Percentiles rank a stretch among this genome's conserved stretches.
Evolutionary conservation across 2,329 filamentous ascomycete genomes (phyloP).

Genomic region (Hymenoscyphus salicellus): DNA sequence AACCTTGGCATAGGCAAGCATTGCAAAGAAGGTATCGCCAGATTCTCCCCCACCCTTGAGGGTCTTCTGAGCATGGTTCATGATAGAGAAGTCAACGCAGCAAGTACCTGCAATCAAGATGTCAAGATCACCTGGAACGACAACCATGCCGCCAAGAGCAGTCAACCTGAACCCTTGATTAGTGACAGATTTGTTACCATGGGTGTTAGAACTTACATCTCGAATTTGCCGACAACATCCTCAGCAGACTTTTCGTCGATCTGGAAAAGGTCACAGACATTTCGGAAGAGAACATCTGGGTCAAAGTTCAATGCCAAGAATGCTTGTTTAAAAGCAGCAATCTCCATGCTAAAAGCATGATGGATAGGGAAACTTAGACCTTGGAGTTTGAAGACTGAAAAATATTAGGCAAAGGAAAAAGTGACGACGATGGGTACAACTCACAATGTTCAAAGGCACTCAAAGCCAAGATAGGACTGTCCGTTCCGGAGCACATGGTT

Average conservation of each 20-base stretch:
- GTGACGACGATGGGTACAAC: conserved; percentile 8
- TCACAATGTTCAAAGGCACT: conserved; percentile 51
- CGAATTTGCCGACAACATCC: conserved; percentile 5
- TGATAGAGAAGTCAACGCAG: conserved; percentile 69
- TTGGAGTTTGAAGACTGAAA: background rate
- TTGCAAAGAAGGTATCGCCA: conserved; percentile 59
- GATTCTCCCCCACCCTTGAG: conserved; percentile 60
- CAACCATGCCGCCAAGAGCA: conserved; percentile 58
- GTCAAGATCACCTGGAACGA: conserved; percentile 58
- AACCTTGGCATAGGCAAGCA: conserved; percentile 54
- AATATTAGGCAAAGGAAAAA: background rate
- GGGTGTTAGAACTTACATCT: conserved; percentile 46
- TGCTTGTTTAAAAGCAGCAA: conserved; percentile 60
- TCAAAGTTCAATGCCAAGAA: conserved; percentile 61
- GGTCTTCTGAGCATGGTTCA: conserved; percentile 57
- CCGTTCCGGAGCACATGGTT: conserved; percentile 77
- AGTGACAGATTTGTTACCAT: conserved; percentile 1
- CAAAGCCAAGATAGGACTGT: conserved; percentile 67
- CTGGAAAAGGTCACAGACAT: conserved; percentile 53
- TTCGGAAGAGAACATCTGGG: conserved; percentile 52
- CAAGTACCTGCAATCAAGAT: conserved; percentile 70
- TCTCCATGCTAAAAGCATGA: conserved; percentile 63
- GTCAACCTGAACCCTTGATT: conserved; percentile 50
- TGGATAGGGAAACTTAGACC: conserved; percentile 34
- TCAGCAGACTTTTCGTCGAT: conserved; percentile 36